Base-by-base conservation (phyloP, 2,329 filamentous ascomycete genomes). In the Aureobasidium uvarum region DNA sequence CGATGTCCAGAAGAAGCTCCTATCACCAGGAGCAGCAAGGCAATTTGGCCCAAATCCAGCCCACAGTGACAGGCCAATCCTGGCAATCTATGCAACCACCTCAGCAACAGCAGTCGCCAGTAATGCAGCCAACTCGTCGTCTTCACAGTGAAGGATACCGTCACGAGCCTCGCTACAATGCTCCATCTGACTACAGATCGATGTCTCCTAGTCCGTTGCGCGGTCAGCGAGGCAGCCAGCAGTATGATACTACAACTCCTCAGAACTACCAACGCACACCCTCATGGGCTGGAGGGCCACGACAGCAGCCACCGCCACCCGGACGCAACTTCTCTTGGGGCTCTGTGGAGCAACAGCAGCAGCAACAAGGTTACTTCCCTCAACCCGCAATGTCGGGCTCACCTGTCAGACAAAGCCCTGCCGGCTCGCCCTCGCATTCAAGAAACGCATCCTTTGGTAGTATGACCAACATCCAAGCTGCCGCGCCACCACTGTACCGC, bases 71-170 rank as follows among this genome's bases (percentile, higher is more conserved):
- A 18, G 54, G 20, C 16, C 54, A 58, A 46, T 45, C 31, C n/a
- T 66, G 62, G 62, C 52, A 56, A 16, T 39, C 45, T 10, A 25
- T 41, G 20, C 46, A 54, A n/a, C n/a, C 45, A 10, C 38, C 20
- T 6, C 45, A 43, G 16, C 52, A 56, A 23, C 54, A 50, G 46
- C 55, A 60, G 39, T 39, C 38, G 28, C 45, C 43, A 31, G 20
- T 36, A 1, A 62, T 62, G 58, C 56, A 55, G 41, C 59, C 39
- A 13, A 51, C 51, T 31, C 59, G 65, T 10, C 58, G 56, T 36
- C 66, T 72, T 13, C 71, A 72, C 50, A 71, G 69, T 43, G 65
- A 67, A 13, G 68, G 70, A 8, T 67, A 60, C 45, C 64, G 60
- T 13, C 68, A 52, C 8, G 65, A 50, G 36, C 65, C 56, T 28